phyloP scores from a whole-genome alignment of 2,329 filamentous ascomycete species.

The Didymella lethalis region DNA sequence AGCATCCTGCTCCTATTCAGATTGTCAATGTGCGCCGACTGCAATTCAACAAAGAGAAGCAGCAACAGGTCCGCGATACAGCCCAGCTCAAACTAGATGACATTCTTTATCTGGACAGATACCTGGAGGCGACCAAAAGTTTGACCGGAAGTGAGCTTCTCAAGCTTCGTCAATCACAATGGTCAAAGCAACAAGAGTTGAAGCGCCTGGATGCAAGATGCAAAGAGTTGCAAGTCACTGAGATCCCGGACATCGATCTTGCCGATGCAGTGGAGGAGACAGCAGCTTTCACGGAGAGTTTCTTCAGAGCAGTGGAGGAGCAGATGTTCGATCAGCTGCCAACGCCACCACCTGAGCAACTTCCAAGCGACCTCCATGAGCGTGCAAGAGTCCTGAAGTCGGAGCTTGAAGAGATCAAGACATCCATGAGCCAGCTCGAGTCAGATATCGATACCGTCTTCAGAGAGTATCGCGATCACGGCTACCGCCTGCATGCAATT shows the following conservation, averaged over 20 bases:
- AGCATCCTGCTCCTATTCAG: constrained; percentile 80
- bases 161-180: constrained; percentile 71
- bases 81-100: constrained; percentile 79
- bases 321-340: constrained; percentile 20
- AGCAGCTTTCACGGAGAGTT: constrained; percentile 31
- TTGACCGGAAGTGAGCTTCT: constrained; percentile 59
- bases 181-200: constrained; percentile 75
- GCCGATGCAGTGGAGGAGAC: constrained; percentile 44
- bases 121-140: constrained; percentile 57
- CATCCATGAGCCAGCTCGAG: constrained; percentile 57
- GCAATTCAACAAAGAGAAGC: constrained; percentile 68
- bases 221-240: constrained; percentile 51
- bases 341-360: constrained; percentile 32
- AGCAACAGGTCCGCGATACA: constrained; percentile 55
- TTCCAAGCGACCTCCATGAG: constrained; percentile 31
- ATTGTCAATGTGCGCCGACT: constrained; percentile 90
- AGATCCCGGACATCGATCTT: constrained; percentile 39
- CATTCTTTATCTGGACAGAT: constrained; percentile 85
- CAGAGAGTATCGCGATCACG: constrained; percentile 67
- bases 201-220: constrained; percentile 61
- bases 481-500: constrained; percentile 87
- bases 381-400: constrained; percentile 36
- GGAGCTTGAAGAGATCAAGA: constrained; percentile 38
- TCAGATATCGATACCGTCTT: constrained; percentile 66
- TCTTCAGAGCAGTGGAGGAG: constrained; percentile 10